Evolutionary conservation across 169 alveolate genomes (phyloP).

Genomic region (Eimeria acervulina): DNA sequence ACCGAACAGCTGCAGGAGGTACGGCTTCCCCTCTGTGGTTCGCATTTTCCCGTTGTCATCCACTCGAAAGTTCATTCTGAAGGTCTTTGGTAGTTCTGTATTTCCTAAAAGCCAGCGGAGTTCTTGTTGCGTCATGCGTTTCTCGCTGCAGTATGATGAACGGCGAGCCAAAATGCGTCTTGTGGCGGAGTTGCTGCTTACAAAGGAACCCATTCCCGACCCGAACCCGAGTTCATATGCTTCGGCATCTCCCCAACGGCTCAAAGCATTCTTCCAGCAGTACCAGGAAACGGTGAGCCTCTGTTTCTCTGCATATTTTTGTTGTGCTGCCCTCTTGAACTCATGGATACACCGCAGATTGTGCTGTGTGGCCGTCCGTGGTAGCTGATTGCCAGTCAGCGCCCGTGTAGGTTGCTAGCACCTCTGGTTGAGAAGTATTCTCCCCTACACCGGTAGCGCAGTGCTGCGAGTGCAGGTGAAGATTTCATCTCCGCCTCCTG

Average conservation of each 20-base stretch:
- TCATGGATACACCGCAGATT: not conserved
- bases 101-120: not conserved
- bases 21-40: not conserved
- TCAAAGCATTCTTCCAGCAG: slow-evolving; percentile 81
- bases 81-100: not conserved
- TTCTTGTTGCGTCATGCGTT: not conserved
- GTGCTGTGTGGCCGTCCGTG: not conserved
- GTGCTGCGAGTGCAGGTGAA: not conserved
- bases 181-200: slow-evolving; percentile 54
- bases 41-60: not conserved
- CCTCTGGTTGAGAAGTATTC: not conserved
- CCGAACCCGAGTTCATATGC: slow-evolving; percentile 73
- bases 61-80: not conserved
- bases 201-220: slow-evolving; percentile 75
- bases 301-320: not conserved
- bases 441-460: not conserved
- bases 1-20: slow-evolving; percentile 74
- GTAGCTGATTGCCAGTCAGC: not conserved
- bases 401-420: not conserved
- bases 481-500: not conserved
- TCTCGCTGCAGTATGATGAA: slow-evolving; percentile 70
- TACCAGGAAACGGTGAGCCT: slow-evolving; percentile 77
- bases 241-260: slow-evolving; percentile 83
- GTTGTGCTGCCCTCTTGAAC: not conserved
- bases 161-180: slow-evolving; percentile 77